Evolutionary conservation across 352 stramenopile genomes (phyloP).

Genomic region (Pelagophyceae sp.): DNA sequence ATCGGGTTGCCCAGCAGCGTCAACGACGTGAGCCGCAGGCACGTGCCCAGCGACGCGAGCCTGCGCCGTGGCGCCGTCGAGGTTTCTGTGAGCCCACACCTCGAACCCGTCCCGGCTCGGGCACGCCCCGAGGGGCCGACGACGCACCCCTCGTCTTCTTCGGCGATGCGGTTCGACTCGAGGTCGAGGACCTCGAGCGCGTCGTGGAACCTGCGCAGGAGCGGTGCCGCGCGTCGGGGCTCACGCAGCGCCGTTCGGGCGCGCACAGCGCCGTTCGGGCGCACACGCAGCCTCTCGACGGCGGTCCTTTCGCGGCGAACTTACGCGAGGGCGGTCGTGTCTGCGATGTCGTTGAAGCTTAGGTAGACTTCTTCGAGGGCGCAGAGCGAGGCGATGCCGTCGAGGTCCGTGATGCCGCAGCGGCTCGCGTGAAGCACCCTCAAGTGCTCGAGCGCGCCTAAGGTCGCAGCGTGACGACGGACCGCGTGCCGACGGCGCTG

Average conservation of each 20-base stretch:
- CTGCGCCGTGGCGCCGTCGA: too few relatives aligned
- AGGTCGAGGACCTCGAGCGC: slow-evolving; percentile 1
- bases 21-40: not conserved
- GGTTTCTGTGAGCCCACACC: too few relatives aligned
- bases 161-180: not conserved
- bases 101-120: too few relatives aligned
- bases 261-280: too few relatives aligned
- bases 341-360: slow-evolving; percentile 14
- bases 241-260: too few relatives aligned
- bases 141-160: not conserved
- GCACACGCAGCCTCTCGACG: too few relatives aligned
- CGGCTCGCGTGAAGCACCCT: not conserved
- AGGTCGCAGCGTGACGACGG: too few relatives aligned
- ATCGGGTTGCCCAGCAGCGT: not conserved
- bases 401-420: slow-evolving; percentile 7
- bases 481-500: too few relatives aligned
- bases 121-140: too few relatives aligned
- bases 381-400: not conserved
- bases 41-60: slow-evolving; percentile 1
- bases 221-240: too few relatives aligned
- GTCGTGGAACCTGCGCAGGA: too few relatives aligned
- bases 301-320: too few relatives aligned
- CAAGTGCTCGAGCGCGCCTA: not conserved
- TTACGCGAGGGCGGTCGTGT: slow-evolving; percentile 12
- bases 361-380: slow-evolving; percentile 11